phyloP scores from a whole-genome alignment of 495 filamentous ascomycete species.

The Hypoxylon lienhwacheense region DNA sequence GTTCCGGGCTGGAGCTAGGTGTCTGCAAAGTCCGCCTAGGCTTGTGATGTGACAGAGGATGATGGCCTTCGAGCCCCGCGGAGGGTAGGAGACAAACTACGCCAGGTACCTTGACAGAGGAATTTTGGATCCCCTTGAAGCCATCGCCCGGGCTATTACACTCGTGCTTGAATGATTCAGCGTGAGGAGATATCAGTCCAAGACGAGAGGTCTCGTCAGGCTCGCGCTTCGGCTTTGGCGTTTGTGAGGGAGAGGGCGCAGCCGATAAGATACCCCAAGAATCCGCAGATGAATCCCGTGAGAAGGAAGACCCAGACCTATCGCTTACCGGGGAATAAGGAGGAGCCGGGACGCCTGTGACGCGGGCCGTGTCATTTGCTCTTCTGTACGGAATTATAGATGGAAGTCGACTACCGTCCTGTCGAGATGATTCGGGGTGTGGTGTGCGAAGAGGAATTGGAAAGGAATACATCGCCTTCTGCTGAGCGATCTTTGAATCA shows the following conservation, averaged over 20 bases:
- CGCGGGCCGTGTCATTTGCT: not conserved
- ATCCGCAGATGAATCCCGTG: slow-evolving; percentile 12
- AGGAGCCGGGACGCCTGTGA: not conserved
- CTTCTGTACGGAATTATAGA: not conserved
- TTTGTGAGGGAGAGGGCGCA: slow-evolving; percentile 15
- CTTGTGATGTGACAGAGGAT: not conserved
- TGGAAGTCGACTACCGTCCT: slow-evolving; percentile 1
- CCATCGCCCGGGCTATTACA: not conserved
- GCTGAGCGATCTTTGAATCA: slow-evolving; percentile 9
- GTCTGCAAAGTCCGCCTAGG: not conserved
- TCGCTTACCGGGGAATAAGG: slow-evolving; percentile 22
- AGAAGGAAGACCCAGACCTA: slow-evolving; percentile 29
- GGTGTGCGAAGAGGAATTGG: slow-evolving; percentile 5
- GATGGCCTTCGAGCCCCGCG: not conserved
- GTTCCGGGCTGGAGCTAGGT: slow-evolving; percentile 20
- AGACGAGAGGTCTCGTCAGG: slow-evolving; percentile 12
- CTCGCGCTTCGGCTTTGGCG: slow-evolving; percentile 18
- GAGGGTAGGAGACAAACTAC: slow-evolving; percentile 7
- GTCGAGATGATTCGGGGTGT: slow-evolving; percentile 12
- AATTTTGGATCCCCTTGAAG: slow-evolving; percentile 7
- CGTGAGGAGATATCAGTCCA: slow-evolving; percentile 3
- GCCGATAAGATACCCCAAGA: slow-evolving; percentile 19
- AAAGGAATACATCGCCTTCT: not conserved
- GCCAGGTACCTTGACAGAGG: slow-evolving; percentile 6
- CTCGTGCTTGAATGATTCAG: slow-evolving; percentile 7